phyloP scores from a whole-genome alignment of 2,329 filamentous ascomycete species.

The Alternaria dauci region DNA sequence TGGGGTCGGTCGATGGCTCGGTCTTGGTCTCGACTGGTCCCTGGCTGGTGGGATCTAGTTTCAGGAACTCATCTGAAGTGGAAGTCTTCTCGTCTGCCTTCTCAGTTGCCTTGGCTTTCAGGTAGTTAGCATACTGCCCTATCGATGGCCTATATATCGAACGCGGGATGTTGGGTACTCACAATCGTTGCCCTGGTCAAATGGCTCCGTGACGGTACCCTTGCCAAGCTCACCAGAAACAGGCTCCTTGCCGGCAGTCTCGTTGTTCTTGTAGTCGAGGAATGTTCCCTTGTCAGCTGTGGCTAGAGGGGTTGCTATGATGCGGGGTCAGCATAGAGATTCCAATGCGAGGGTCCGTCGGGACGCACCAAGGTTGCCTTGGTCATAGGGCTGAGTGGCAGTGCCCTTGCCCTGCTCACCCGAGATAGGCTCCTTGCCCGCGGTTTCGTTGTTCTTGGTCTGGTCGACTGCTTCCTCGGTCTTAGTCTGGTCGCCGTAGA shows the following conservation, averaged over 20 bases:
- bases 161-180: not conserved
- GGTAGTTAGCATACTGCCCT: slow-evolving; percentile 1
- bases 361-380: slow-evolving; percentile 69
- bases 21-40: slow-evolving; percentile 9
- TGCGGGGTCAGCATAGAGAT: slow-evolving; percentile 14
- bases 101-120: slow-evolving; percentile 14
- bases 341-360: not conserved
- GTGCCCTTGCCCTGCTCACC: slow-evolving; percentile 73
- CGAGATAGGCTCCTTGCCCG: slow-evolving; percentile 72
- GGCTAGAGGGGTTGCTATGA: slow-evolving; percentile 26
- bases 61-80: slow-evolving; percentile 24
- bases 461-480: slow-evolving; percentile 13
- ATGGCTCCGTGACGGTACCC: slow-evolving; percentile 74
- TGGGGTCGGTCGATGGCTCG: slow-evolving; percentile 14
- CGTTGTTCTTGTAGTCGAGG: slow-evolving; percentile 37
- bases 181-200: slow-evolving; percentile 73
- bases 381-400: slow-evolving; percentile 77
- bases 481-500: slow-evolving; percentile 48
- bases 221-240: slow-evolving; percentile 74
- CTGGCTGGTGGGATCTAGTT: slow-evolving; percentile 24
- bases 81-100: slow-evolving; percentile 11
- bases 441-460: slow-evolving; percentile 50
- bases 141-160: not conserved
- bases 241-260: slow-evolving; percentile 67
- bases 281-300: slow-evolving; percentile 17